Percentiles rank a stretch among this genome's conserved stretches.
These are phyloP conservation scores for Sporothrix protearum DNA, from an alignment of 2,329 filamentous ascomycete species.

Conservation along the genomic window DNA sequence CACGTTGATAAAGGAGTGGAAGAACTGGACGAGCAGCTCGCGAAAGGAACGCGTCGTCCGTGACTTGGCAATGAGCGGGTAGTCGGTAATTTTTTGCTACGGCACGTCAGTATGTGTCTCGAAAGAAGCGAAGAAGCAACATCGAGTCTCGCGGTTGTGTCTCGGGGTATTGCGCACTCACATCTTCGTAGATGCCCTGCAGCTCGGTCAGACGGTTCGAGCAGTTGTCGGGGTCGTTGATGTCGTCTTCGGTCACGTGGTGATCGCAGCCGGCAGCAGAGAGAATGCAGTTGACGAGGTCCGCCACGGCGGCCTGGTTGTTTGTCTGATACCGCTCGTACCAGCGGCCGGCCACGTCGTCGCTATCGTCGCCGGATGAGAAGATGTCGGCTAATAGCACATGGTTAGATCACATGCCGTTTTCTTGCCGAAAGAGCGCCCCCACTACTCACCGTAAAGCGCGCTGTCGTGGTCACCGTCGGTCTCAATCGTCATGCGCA, in stretches of 20 bases:
- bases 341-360: slow-evolving; percentile 59
- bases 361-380: slow-evolving; percentile 53
- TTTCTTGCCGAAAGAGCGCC: neutral
- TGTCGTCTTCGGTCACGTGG: slow-evolving; percentile 75
- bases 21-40: slow-evolving; percentile 72
- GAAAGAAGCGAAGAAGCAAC: too few species aligned
- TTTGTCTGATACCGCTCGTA: slow-evolving; percentile 55
- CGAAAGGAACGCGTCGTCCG: slow-evolving; percentile 76
- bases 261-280: slow-evolving; percentile 76
- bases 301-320: slow-evolving; percentile 53
- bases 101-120: neutral
- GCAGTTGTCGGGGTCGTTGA: slow-evolving; percentile 84
- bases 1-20: slow-evolving; percentile 69
- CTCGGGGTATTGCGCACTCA: slow-evolving; percentile 40
- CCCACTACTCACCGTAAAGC: slow-evolving; percentile 49
- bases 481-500: slow-evolving; percentile 50
- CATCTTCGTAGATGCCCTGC: slow-evolving; percentile 82
- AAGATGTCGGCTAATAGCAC: slow-evolving; percentile 63
- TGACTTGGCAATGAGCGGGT: slow-evolving; percentile 80
- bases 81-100: slow-evolving; percentile 76
- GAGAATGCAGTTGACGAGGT: slow-evolving; percentile 64
- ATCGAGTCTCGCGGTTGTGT: neutral
- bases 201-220: slow-evolving; percentile 74
- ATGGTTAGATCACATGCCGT: neutral
- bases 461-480: slow-evolving; percentile 52